phyloP scores from a whole-genome alignment of 345 rosid species.

The Pelargonium nanum region DNA sequence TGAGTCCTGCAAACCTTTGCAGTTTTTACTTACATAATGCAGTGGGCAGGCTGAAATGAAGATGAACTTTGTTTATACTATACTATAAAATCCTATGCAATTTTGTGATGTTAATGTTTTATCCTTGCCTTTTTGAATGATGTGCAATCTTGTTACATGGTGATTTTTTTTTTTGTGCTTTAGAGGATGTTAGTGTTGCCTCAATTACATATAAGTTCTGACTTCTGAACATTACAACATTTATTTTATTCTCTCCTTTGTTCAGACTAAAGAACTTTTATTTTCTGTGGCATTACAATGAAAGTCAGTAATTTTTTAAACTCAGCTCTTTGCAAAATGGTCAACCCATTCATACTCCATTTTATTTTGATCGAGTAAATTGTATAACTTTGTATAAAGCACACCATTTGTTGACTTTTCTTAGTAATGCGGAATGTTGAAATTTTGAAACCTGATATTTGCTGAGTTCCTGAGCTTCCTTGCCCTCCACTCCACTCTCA shows the following conservation, averaged over 20 bases:
- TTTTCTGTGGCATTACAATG: background rate
- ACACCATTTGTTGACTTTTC: background rate
- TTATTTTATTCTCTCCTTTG: background rate
- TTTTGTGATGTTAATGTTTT: no score
- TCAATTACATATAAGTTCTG: background rate
- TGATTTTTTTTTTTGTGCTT: background rate
- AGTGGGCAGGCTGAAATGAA: no score
- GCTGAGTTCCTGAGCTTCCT: background rate
- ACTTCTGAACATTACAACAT: background rate
- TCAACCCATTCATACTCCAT: background rate
- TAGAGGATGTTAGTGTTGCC: background rate
- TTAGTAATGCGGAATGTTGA: no score
- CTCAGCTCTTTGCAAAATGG: background rate
- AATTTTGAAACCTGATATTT: no score
- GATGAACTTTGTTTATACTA: no score
- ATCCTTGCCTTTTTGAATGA: no score
- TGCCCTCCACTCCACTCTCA: background rate
- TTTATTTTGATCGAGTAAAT: no score
- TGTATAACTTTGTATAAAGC: background rate
- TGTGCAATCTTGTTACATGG: background rate
- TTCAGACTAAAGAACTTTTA: background rate
- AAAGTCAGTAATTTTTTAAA: background rate
- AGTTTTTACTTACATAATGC: background rate
- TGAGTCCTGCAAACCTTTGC: background rate
- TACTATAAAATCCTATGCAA: no score